These are phyloP conservation scores for Chalciporus chontae DNA, from an alignment of 768 basidiomycete species.

Conservation along the genomic window DNA sequence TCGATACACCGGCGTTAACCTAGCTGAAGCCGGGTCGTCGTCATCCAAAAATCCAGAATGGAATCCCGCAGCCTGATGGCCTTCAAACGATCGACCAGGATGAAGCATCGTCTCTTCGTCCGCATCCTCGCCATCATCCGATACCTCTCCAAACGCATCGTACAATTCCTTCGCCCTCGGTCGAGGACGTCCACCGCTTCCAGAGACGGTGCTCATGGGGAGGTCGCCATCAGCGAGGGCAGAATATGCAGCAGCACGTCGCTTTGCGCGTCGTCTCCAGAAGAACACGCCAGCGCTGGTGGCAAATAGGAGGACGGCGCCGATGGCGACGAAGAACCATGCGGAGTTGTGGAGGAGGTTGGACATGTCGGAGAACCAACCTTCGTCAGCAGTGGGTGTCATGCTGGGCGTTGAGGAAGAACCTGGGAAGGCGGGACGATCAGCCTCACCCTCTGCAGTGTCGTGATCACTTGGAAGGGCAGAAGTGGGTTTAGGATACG, in stretches of 20 bases:
- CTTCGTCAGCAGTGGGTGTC: slow-evolving; percentile 67
- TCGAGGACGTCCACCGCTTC: slow-evolving; percentile 32
- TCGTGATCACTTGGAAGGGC: slow-evolving; percentile 88
- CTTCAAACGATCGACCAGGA: slow-evolving; percentile 30
- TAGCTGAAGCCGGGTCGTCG: slow-evolving; percentile 48
- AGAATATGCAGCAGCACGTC: slow-evolving; percentile 48
- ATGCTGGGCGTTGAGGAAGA: slow-evolving; percentile 36
- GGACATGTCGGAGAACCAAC: slow-evolving; percentile 80
- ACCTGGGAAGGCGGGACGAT: slow-evolving; percentile 64
- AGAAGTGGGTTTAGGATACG: slow-evolving; percentile 79
- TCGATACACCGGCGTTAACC: slow-evolving; percentile 34
- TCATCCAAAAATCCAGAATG: slow-evolving; percentile 85
- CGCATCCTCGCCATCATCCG: slow-evolving; percentile 77
- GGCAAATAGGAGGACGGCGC: slow-evolving; percentile 74
- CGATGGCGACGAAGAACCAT: slow-evolving; percentile 89
- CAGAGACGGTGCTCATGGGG: slow-evolving; percentile 69
- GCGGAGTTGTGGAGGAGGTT: slow-evolving; percentile 70
- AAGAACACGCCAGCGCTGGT: slow-evolving; percentile 71
- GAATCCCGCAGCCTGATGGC: slow-evolving; percentile 45
- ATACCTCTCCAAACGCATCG: slow-evolving; percentile 91
- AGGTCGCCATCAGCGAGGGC: slow-evolving; percentile 65
- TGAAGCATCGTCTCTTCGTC: slow-evolving; percentile 70
- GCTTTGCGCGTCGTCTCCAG: slow-evolving; percentile 58
- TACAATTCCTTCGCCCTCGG: slow-evolving; percentile 85
- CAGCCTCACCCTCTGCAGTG: slow-evolving; percentile 72